Base-by-base conservation (phyloP, 371 early-diverging fungal genomes). In the Funneliformis caledonium region DNA sequence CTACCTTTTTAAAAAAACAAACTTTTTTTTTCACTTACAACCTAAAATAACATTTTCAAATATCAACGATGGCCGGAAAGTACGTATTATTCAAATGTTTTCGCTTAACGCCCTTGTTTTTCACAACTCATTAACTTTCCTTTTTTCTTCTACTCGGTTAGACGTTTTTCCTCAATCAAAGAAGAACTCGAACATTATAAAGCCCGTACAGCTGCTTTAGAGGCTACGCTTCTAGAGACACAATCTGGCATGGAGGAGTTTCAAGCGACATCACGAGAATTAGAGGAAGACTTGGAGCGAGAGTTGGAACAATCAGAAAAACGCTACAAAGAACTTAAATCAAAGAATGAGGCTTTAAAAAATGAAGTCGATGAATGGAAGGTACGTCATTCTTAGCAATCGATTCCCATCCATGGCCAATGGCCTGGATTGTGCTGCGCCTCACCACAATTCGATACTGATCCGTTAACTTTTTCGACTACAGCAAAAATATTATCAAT, bases 301-400 rank as follows among this genome's bases (percentile, higher is more conserved):
- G 91, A 92, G 79, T 81, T 92, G 8, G 90, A 90, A 65, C 86
- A 88, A 48, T 90, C 90, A 7, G 92, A 92, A 81, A 89, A 88
- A 64, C 87, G 86, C 14, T 89, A 88, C 78, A 88, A 86, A 62
- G 92, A 92, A n/a, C 81, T 92, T n/a, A 89, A 89, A 82, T 80
- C 87, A 67, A 87, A 88, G 59, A 89, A 90, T 76, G 90, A 91
- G 62, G 83, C 87, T 45, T 85, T 85, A 72, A 87, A 86, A 76
- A 83, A 85, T 65, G 94, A 94, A 72, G 86, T 92, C 19, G 93
- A 92, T 14, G 91, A 93, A 16, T 92, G 94, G 91, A 94, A 94
- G 90, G 92, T 91, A 83, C 85, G 61, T 37, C 37, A 37, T 37
- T 37, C 3, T 2, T 2, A 37, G 37, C 1, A 37, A 37, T 37